Evolutionary conservation across 1,284 basidiomycete species (phyloP).

Genomic region (Violaceomyces palustris): DNA sequence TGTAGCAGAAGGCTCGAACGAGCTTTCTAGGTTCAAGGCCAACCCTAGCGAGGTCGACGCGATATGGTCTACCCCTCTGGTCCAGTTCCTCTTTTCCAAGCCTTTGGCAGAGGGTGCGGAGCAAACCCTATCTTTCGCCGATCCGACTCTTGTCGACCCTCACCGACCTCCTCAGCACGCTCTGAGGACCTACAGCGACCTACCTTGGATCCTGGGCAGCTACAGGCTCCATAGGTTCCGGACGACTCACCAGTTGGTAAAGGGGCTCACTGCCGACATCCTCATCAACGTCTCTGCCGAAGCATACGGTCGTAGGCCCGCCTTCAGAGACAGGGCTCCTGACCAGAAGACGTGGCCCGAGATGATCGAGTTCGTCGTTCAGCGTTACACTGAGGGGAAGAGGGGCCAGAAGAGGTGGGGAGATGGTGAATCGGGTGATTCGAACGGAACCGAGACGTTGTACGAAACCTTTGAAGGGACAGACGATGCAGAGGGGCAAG

Average conservation of each 20-base stretch:
- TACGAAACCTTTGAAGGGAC: conserved; percentile 15
- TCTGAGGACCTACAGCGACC: conserved; percentile 28
- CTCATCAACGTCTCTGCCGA: conserved; percentile 14
- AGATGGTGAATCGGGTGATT: conserved; percentile 30
- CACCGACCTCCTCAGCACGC: conserved; percentile 23
- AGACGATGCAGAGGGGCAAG: conserved; percentile 10
- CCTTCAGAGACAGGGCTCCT: conserved; percentile 6
- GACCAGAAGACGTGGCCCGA: conserved; percentile 17
- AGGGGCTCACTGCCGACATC: conserved; percentile 31
- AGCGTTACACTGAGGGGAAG: conserved; percentile 7
- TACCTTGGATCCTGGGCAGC: conserved; percentile 17
- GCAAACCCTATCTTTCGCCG: conserved; percentile 1
- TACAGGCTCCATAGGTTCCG: conserved; percentile 32
- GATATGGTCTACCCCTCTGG: conserved; percentile 21
- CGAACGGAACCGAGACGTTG: conserved; percentile 18
- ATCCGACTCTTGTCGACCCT: conserved; percentile 16
- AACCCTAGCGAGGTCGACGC: conserved; percentile 18
- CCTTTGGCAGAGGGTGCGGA: too few species aligned
- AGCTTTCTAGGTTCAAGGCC: conserved; percentile 5
- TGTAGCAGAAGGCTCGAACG: conserved; percentile 2
- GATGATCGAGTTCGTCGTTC: conserved; percentile 22
- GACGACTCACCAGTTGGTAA: conserved; percentile 19
- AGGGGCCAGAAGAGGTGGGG: conserved; percentile 26
- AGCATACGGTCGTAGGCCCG: conserved; percentile 5
- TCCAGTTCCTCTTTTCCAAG: conserved; percentile 10